Evolutionary conservation across 192 early-diverging fungal genomes (phyloP), one percentile per base, ranked within the genome.

Genomic region (Umbelopsis sp.): DNA sequence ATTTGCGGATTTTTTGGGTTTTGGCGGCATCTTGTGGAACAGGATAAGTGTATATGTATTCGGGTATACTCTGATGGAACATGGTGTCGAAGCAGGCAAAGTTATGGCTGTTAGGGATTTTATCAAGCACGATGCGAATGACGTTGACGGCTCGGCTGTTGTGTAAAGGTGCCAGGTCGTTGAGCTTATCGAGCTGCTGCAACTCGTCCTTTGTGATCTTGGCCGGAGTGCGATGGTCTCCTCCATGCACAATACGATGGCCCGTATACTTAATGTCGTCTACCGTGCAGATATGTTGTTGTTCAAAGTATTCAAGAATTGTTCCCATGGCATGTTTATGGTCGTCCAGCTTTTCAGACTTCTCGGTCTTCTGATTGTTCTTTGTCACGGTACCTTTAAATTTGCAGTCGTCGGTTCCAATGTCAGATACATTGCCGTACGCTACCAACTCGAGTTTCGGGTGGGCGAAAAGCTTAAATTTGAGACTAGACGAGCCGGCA

Each of bases 111-210:
- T 58, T 20, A 5, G 73, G 47, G 10, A 74, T 50, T 49, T 44
- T 41, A 8, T 46, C 51, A 30, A 74, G 35, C 5, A 68, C 71
- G 33, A 41, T 18, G 21, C 52, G 46, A n/a, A 74, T 69, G 22
- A 74, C 67, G 3, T 69, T 47, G 18, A 74, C 73, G 30, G 50
- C 51, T 33, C 50, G 21, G 41, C 68, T 68, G 45, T 74, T 74
- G 61, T 74, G 73, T 11, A 74, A 37, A 2, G 73, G 73, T 18
- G 73, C 73, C 52, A 74, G 25, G 41, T 74, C 73, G n/a, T 51
- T 53, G 2, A 74, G 46, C 21, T 25, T 53, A 67, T 74, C 73
- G 22, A 74, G 52, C 37, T 74, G 50, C 25, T 47, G 11, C 1
- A 74, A 20, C 16, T 44, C 67, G 8, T 45, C 49, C 35, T 70